Base-by-base conservation (phyloP, 441 rosid genomes). In the Brassica balearica region DNA sequence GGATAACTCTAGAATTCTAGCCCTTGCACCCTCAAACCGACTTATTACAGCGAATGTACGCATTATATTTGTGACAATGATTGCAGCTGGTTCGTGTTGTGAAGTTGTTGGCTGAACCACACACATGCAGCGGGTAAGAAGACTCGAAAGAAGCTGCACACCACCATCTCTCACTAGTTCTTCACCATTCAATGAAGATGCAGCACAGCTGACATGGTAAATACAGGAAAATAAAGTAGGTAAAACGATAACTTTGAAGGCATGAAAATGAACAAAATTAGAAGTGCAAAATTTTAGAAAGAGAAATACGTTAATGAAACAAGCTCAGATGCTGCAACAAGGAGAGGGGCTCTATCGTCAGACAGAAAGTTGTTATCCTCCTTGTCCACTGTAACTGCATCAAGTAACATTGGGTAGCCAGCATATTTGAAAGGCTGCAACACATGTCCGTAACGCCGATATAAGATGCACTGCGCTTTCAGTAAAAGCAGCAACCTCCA, bases 141-240 rank as follows among this genome's bases (percentile, higher is more conserved):
- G 98, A 77, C 82, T 93, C 4, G 97, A 88, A 70, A 97, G 89
- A 82, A 95, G 97, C 67, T 91, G 95, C 80, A 95, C 87, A 69
- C 99, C 99, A 75, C 91, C 97, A 85, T 93, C 98, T 85, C 99
- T 91, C 48, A 95, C 99, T 76, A 97, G 97, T 85, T 97, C 99
- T 84, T 95, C 99, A 65, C 99, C 99, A 83, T 97, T 97, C 81
- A 97, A 85, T 38, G 97, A 95, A 36, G 99, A 97, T 55, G 97
- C 91, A 55, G 92, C 96, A 85, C 99, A 97, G 85, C 99, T 97
- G 58, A 78, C 80, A 69, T 65, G 29, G 56, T 23, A 74, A 38
- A 63, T 59, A 74, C 61, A 68, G 60, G 38, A 78, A 29, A 80
- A 71, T 56, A 34, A 67, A 6, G 34, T 67, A 43, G 20, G 36